phyloP scores from a whole-genome alignment of 306 rosid genomes.

The Cucumis melo region DNA sequence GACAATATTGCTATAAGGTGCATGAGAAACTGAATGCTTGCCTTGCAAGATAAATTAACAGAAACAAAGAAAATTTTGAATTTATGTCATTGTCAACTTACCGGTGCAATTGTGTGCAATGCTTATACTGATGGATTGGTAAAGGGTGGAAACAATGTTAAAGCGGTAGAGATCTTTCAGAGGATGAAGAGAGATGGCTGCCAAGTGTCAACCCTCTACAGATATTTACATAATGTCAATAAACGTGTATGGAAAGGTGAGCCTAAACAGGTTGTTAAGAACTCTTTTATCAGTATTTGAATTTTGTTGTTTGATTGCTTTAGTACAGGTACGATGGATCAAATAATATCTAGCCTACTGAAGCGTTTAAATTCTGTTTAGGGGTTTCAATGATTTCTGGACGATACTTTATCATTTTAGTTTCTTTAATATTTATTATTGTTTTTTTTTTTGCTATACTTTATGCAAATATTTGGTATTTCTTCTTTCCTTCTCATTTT shows the following conservation, averaged over 20 bases:
- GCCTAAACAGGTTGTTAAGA: conserved; percentile 4
- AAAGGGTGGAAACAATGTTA: conserved; percentile 51
- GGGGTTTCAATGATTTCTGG: background rate
- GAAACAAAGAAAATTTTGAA: background rate
- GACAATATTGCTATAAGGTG: background rate
- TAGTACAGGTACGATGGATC: background rate
- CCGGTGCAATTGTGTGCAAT: conserved; percentile 69
- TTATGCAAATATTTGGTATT: background rate
- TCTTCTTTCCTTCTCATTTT: background rate
- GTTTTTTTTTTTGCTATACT: background rate
- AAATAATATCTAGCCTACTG: background rate
- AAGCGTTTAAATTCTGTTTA: background rate
- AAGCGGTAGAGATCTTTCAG: conserved; percentile 67
- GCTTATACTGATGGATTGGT: conserved; percentile 78
- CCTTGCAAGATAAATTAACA: background rate
- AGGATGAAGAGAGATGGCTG: conserved; percentile 79
- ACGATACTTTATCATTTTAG: background rate
- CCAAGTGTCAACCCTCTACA: conserved; percentile 43
- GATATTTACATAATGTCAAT: conserved; percentile 72
- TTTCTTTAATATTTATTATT: too few relatives aligned
- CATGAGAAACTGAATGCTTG: background rate
- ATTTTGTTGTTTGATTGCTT: background rate
- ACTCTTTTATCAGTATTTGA: background rate
- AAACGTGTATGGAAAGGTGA: conserved; percentile 78
- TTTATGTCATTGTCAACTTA: background rate